Evolutionary conservation across 2,329 filamentous ascomycete genomes (phyloP).

Genomic region (Sporothrix curviconia): DNA sequence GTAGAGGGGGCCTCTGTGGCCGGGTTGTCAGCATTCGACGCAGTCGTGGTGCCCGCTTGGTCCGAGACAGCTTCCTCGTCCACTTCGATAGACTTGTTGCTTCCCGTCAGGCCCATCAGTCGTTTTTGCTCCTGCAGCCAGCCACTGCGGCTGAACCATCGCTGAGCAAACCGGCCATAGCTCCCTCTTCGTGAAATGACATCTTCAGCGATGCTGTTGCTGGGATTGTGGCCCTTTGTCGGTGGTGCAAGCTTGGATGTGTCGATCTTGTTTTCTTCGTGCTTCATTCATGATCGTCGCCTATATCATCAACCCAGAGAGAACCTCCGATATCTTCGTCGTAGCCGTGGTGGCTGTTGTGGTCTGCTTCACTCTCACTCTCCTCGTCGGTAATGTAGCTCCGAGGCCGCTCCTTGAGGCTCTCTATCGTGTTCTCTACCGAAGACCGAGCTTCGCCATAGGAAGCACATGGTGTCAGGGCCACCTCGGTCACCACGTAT

Average conservation of each 20-base stretch:
- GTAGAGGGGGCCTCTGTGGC: background rate
- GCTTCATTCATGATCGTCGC: background rate
- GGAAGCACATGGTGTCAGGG: conserved; percentile 80
- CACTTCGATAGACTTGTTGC: conserved; percentile 33
- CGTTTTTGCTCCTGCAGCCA: conserved; percentile 69
- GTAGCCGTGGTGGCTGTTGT: conserved; percentile 20
- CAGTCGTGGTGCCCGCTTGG: background rate
- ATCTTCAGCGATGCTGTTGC: conserved; percentile 73
- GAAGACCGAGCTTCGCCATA: conserved; percentile 66
- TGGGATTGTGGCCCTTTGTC: background rate
- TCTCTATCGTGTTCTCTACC: conserved; percentile 53
- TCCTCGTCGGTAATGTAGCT: conserved; percentile 31
- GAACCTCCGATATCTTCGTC: conserved; percentile 15
- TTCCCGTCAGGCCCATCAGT: conserved; percentile 59
- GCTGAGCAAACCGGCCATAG: conserved; percentile 82
- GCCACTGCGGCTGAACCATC: conserved; percentile 83
- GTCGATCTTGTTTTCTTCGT: background rate
- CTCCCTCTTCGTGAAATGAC: conserved; percentile 76
- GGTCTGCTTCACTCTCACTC: conserved; percentile 40
- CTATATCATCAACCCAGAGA: conserved; percentile 14
- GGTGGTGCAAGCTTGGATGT: background rate
- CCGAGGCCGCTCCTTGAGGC: conserved; percentile 33
- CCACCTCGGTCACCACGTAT: conserved; percentile 82
- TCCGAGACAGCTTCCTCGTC: conserved; percentile 18
- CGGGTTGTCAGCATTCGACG: background rate